Evolutionary conservation across 2,329 filamentous ascomycete species (phyloP), one percentile per base, ranked within the genome.

Genomic region (Geoglossum cookeanum): DNA sequence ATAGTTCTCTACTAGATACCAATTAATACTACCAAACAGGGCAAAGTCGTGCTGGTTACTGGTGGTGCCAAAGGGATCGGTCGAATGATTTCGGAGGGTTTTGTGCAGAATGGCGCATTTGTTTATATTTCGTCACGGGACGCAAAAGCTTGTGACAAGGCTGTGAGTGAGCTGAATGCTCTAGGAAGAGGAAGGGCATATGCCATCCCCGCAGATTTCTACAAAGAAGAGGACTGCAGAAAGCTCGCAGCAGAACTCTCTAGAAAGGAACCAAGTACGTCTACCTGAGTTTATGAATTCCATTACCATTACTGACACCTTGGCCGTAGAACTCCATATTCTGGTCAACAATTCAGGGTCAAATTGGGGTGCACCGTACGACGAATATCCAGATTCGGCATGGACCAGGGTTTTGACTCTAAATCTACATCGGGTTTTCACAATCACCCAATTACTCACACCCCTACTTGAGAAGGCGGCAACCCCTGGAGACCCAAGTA

Each of bases 71-170:
- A 82, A 65, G 81, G 80, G 61, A 78, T 84, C 61, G 81, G 81
- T 15, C 77, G 77, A 59, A 84, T 84, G 81, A 84, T 85, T 61
- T 77, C 78, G 35, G 72, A 80, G 58, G 81, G 79, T 58, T 84
- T 81, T 68, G 74, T 83, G n/a, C 66, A 72, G 58, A 83, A 82
- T 68, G 79, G 80, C 58, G 77, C 78, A 58, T 83, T 78, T 60
- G 83, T 87, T 4, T 87, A 85, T 71, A 82, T 87, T 60, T 80
- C 79, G 4, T 83, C 79, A 4, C 75, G 79, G 29, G 82, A 84
- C 35, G 79, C 78, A 15, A 80, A 78, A 48, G 71, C 73, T 30
- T 81, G 80, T 68, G 71, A 74, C 64, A 72, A 83, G 53, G 78
- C 81, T 17, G 76, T 71, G 35, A 77, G 79, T 1, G 78, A 78